phyloP scores from a whole-genome alignment of 306 rosid genomes.

The Prunus davidiana region DNA sequence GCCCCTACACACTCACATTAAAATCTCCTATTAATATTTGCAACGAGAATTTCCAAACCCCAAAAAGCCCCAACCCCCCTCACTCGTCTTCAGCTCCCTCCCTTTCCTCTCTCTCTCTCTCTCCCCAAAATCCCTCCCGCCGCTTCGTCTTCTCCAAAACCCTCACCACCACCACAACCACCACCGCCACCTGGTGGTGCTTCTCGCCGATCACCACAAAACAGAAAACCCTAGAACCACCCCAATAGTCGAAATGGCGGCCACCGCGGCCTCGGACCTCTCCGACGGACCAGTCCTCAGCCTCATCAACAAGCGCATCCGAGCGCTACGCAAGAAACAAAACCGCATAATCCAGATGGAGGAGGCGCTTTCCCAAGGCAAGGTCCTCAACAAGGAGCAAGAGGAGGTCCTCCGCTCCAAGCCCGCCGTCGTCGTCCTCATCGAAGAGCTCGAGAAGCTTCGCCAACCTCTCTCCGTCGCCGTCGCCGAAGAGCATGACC shows the following conservation, averaged over 20 bases:
- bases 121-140: neutral
- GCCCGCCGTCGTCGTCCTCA: conserved; percentile 43
- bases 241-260: conserved; percentile 44
- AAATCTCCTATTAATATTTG: neutral
- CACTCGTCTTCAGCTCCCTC: neutral
- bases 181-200: conserved; percentile 27
- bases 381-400: conserved; percentile 73
- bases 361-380: conserved; percentile 70
- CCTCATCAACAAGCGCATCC: conserved; percentile 90
- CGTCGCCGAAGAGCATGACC: conserved; percentile 58
- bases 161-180: conserved; percentile 9
- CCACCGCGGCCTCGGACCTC: conserved; percentile 50
- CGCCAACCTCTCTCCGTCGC: conserved; percentile 77
- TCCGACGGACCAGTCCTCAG: conserved; percentile 86
- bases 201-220: neutral
- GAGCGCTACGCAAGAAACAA: conserved; percentile 69
- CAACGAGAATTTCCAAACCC: neutral
- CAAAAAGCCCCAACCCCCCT: neutral
- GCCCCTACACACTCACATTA: neutral
- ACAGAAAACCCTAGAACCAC: neutral
- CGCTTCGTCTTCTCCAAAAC: conserved; percentile 8
- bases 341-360: conserved; percentile 78
- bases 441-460: conserved; percentile 94
- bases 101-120: neutral
- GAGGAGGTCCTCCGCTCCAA: conserved; percentile 83